These are phyloP conservation scores for Porodaedalea pini DNA, from an alignment of 1,284 basidiomycete genomes.

Conservation along the genomic window DNA sequence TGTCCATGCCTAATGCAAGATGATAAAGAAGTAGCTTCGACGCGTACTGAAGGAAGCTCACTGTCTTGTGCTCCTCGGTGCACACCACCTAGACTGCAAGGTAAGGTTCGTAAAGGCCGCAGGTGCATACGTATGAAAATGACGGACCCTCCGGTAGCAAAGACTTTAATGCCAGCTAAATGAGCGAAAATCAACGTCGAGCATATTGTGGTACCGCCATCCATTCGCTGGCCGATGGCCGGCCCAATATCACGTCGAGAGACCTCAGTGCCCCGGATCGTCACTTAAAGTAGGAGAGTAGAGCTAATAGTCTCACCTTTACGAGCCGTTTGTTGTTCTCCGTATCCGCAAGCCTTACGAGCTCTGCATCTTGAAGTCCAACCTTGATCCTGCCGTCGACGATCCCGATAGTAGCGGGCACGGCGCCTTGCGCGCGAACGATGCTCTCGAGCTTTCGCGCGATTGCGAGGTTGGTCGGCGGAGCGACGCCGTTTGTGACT, in stretches of 20 bases:
- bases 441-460: constrained; percentile 74
- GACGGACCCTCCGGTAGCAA: constrained; percentile 75
- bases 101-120: not conserved
- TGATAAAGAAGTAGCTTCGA: constrained; percentile 9
- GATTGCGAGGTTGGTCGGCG: constrained; percentile 74
- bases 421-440: constrained; percentile 71
- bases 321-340: constrained; percentile 36
- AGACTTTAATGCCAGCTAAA: constrained; percentile 82
- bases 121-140: not conserved
- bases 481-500: constrained; percentile 88
- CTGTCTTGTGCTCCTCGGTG: constrained; percentile 89
- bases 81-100: constrained; percentile 76
- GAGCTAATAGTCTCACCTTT: constrained; percentile 16
- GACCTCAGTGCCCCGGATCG: constrained; percentile 51
- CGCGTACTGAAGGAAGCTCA: constrained; percentile 35
- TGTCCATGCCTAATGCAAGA: constrained; percentile 72
- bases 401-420: constrained; percentile 91
- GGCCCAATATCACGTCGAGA: constrained; percentile 86
- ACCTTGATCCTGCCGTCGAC: constrained; percentile 84
- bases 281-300: not conserved
- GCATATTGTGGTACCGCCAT: constrained; percentile 91
- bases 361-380: constrained; percentile 66
- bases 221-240: constrained; percentile 60
- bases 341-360: constrained; percentile 70
- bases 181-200: constrained; percentile 83